These are phyloP conservation scores for Trypanosoma cruzi DNA, from an alignment of 208 protist species.

Conservation along the genomic window DNA sequence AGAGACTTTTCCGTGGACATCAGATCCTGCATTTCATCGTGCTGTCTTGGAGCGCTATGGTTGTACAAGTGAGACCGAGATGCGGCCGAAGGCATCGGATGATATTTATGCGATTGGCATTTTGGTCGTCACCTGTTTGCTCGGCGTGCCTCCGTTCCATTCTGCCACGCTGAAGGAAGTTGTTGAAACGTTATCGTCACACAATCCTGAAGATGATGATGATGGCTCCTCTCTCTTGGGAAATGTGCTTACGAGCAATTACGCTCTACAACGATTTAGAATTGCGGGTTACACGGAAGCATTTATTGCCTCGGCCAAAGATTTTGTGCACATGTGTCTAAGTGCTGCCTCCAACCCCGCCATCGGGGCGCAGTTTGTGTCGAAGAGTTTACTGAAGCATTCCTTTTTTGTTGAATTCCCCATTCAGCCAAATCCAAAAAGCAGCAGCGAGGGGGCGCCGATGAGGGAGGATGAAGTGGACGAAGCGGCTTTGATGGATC, in stretches of 20 bases:
- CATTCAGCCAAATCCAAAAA: not conserved
- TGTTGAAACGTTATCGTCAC: constrained; percentile 10
- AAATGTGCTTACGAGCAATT: constrained; percentile 18
- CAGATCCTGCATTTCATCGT: constrained; percentile 18
- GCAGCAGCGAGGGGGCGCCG: constrained; percentile 14
- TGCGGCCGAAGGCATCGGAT: constrained; percentile 33
- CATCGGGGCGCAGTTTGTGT: not conserved
- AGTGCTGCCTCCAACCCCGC: not conserved
- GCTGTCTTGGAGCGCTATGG: constrained; percentile 21
- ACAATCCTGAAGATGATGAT: not conserved
- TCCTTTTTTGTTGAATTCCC: constrained; percentile 29
- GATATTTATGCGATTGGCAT: constrained; percentile 84
- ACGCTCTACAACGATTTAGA: constrained; percentile 19
- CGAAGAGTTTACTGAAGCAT: constrained; percentile 31
- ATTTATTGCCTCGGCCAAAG: constrained; percentile 23
- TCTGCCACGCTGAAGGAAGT: constrained; percentile 39
- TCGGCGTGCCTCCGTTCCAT: constrained; percentile 69
- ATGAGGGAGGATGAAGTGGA: constrained; percentile 5
- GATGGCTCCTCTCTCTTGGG: constrained; percentile 6
- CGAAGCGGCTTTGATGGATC: constrained; percentile 31
- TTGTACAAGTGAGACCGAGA: constrained; percentile 1
- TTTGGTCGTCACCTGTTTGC: constrained; percentile 44
- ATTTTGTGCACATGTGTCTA: constrained; percentile 32
- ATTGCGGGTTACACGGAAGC: constrained; percentile 25
- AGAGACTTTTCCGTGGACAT: constrained; percentile 11